Conservation (phyloP, 306 rosid species). For the Hylodesmum podocarpum region DNA sequence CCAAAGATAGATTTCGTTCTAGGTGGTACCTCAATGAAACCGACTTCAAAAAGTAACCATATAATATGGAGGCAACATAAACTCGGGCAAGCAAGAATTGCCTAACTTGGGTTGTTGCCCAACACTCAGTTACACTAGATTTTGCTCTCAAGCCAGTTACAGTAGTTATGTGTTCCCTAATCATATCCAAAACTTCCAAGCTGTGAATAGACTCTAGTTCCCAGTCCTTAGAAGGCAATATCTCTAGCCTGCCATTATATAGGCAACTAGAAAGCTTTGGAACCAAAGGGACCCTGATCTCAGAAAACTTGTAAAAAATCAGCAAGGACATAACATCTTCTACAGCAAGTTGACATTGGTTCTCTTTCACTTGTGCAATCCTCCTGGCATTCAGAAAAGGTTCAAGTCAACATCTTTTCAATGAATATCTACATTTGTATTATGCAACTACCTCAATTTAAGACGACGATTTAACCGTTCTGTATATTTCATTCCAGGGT, state of each 20-base stretch:
- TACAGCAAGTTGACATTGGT: conserved; percentile 70
- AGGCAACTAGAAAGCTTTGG: conserved; percentile 83
- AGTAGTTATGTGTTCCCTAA: conserved; percentile 72
- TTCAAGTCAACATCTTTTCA: conserved; percentile 30
- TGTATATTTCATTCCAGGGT: conserved; percentile 29
- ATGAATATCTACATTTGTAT: conserved; percentile 8
- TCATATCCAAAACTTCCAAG: conserved; percentile 73
- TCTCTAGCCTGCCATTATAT: conserved; percentile 88
- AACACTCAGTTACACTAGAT: conserved; percentile 73
- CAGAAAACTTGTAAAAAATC: conserved; percentile 78
- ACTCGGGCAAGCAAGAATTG: conserved; percentile 55
- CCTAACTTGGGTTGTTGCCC: conserved; percentile 76
- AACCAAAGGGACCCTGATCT: conserved; percentile 78
- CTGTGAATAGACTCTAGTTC: conserved; percentile 83
- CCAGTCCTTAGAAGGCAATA: conserved; percentile 90
- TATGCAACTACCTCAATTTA: conserved; percentile 14
- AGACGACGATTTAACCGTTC: neutral
- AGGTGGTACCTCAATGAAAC: conserved; percentile 67
- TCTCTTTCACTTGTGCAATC: conserved; percentile 87
- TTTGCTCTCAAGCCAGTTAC: conserved; percentile 83
- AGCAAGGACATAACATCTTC: conserved; percentile 88
- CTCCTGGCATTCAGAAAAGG: conserved; percentile 68
- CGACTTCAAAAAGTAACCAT: conserved; percentile 89
- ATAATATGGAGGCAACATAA: conserved; percentile 79
- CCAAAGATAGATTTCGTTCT: conserved; percentile 54